Evolutionary conservation across 257 asterid species (phyloP).

Genomic region (Ajuga chamaepitys): DNA sequence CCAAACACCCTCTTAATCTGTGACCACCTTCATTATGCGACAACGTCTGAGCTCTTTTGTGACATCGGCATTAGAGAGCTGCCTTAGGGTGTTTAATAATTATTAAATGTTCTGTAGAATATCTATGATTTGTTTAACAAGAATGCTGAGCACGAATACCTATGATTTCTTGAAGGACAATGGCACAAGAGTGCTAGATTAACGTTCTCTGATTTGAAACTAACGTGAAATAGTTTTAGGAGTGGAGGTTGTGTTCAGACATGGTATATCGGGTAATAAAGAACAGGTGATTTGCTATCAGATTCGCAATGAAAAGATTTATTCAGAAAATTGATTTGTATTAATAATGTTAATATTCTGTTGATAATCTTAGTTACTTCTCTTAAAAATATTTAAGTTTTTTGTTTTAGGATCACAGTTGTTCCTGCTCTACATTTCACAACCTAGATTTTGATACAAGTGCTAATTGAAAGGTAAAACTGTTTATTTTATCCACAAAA

Average conservation of each 20-base stretch:
- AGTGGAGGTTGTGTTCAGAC: neutral
- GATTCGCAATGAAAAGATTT: neutral
- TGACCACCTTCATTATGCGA: too few relatives aligned
- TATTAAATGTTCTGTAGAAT: neutral
- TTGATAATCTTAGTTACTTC: too few relatives aligned
- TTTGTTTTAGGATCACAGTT: neutral
- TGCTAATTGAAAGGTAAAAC: neutral
- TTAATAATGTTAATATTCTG: too few relatives aligned
- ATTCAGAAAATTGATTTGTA: neutral
- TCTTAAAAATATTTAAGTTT: neutral
- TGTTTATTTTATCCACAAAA: neutral
- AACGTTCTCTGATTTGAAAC: too few relatives aligned
- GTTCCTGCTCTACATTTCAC: neutral
- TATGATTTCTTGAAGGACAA: too few relatives aligned
- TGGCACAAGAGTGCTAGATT: too few relatives aligned
- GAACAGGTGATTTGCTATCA: neutral
- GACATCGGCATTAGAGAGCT: neutral
- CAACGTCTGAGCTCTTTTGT: neutral
- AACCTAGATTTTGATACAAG: neutral
- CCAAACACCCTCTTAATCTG: too few relatives aligned
- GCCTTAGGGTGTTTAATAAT: neutral
- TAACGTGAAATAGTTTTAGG: neutral
- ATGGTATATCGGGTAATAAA: neutral
- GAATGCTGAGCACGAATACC: too few relatives aligned
- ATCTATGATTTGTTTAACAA: neutral